Conservation (phyloP, 2,329 filamentous ascomycete genomes). For the Calonectria pauciramosa region DNA sequence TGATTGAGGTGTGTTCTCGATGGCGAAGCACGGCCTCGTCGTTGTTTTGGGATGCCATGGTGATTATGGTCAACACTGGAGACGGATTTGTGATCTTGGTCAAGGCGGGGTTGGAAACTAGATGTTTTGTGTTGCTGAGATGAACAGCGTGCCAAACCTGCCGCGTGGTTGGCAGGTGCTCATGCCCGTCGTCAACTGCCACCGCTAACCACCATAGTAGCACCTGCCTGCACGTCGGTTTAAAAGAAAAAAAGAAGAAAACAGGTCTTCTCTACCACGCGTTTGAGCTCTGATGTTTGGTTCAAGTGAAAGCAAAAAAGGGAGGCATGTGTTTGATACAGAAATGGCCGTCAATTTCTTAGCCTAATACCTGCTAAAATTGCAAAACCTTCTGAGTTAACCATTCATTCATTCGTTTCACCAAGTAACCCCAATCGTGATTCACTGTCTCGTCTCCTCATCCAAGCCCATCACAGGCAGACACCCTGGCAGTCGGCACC, state of each 20-base stretch:
- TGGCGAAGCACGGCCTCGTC: neutral
- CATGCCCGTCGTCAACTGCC: neutral
- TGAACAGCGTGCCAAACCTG: neutral
- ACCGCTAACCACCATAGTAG: neutral
- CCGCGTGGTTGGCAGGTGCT: neutral
- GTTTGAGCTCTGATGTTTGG: neutral
- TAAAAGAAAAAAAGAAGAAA: no score
- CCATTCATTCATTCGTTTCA: neutral
- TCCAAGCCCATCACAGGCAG: slow-evolving; percentile 41
- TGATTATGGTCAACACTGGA: no score
- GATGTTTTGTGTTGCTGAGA: neutral
- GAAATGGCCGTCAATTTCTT: neutral
- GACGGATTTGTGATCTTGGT: no score
- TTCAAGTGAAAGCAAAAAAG: no score
- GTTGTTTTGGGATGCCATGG: neutral
- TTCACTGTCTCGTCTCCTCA: neutral
- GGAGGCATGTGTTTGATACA: neutral
- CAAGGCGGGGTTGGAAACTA: neutral
- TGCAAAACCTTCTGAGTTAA: neutral
- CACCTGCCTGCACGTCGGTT: no score
- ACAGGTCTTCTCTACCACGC: no score
- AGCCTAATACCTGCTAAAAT: neutral
- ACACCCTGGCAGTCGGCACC: slow-evolving; percentile 50
- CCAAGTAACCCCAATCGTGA: neutral
- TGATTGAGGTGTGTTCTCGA: neutral